Percentiles rank a stretch among this genome's conserved stretches.
These are phyloP conservation scores for Botrytis cinerea DNA, from an alignment of 2,329 filamentous ascomycete species.

Conservation along the genomic window DNA sequence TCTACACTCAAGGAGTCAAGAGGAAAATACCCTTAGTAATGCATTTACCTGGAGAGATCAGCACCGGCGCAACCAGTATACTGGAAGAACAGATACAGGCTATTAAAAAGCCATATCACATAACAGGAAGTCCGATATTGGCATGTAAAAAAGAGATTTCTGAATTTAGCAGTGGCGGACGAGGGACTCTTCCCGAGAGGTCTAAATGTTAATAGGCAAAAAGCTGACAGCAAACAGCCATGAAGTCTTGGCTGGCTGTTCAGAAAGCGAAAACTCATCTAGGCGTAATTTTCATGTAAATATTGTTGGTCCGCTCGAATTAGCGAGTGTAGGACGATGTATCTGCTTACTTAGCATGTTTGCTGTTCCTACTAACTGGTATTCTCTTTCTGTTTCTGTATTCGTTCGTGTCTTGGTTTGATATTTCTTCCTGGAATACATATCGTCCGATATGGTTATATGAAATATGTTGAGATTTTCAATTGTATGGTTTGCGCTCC, in stretches of 20 bases:
- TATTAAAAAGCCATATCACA: not conserved
- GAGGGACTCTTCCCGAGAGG: not conserved
- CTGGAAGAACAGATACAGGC: not conserved
- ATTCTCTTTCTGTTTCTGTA: slow-evolving; percentile 1
- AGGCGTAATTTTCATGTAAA: not conserved
- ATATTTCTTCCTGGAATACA: not conserved
- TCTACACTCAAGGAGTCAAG: not conserved
- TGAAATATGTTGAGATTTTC: slow-evolving; percentile 16
- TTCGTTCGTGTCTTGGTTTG: slow-evolving; percentile 1
- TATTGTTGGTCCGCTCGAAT: slow-evolving; percentile 5
- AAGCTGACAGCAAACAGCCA: slow-evolving; percentile 11
- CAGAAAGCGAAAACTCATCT: not conserved
- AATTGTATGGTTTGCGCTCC: slow-evolving; percentile 4
- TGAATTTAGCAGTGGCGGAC: not conserved
- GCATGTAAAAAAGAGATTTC: not conserved
- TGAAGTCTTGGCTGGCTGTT: slow-evolving; percentile 4
- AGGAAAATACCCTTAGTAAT: not conserved
- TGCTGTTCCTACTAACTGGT: not conserved
- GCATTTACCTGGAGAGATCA: not conserved
- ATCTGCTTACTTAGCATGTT: slow-evolving; percentile 5
- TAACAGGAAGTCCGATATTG: not conserved
- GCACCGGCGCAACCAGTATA: not conserved
- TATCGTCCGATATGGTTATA: not conserved
- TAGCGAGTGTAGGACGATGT: slow-evolving; percentile 18
- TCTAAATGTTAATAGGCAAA: slow-evolving; percentile 2